Evolutionary conservation across 805 yeast genomes (phyloP).

Genomic region (Danielia reshetovae): DNA sequence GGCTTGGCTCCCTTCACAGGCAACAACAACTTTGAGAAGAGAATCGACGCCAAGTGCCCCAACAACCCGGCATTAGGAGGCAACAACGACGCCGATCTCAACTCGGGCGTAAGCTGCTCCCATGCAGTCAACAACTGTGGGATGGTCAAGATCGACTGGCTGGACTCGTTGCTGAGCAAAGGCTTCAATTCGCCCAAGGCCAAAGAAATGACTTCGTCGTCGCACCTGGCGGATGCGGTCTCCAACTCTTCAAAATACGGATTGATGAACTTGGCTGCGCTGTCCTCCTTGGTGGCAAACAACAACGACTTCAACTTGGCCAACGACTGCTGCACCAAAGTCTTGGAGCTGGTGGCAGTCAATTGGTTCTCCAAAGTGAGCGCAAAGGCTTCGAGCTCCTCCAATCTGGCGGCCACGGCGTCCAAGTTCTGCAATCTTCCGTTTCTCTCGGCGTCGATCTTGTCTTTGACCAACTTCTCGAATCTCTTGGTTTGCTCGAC

Average conservation of each 20-base stretch:
- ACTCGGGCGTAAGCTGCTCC: conserved; percentile 76
- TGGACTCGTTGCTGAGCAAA: conserved; percentile 34
- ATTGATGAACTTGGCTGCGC: conserved; percentile 22
- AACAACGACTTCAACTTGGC: conserved; percentile 31
- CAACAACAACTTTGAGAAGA: conserved; percentile 73
- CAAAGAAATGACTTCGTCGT: conserved; percentile 33
- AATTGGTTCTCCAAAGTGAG: conserved; percentile 38
- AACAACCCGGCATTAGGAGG: conserved; percentile 96
- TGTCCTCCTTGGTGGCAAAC: conserved; percentile 19
- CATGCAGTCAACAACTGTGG: conserved; percentile 79
- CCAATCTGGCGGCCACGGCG: conserved; percentile 52
- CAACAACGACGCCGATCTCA: conserved; percentile 80
- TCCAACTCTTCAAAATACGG: conserved; percentile 39
- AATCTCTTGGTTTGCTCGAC: conserved; percentile 67
- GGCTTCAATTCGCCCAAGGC: conserved; percentile 32
- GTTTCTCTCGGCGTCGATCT: conserved; percentile 57
- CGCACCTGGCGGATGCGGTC: conserved; percentile 17
- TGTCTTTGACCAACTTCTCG: conserved; percentile 51
- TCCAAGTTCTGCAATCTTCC: conserved; percentile 71
- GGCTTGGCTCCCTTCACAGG: conserved; percentile 74
- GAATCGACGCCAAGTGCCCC: conserved; percentile 79
- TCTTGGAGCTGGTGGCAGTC: conserved; percentile 29
- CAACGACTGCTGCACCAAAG: conserved; percentile 28
- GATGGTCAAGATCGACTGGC: conserved; percentile 61
- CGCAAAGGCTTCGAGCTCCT: conserved; percentile 53